Evolutionary conservation across 192 early-diverging fungal species (phyloP).

Genomic region (Coemansia umbellata): DNA sequence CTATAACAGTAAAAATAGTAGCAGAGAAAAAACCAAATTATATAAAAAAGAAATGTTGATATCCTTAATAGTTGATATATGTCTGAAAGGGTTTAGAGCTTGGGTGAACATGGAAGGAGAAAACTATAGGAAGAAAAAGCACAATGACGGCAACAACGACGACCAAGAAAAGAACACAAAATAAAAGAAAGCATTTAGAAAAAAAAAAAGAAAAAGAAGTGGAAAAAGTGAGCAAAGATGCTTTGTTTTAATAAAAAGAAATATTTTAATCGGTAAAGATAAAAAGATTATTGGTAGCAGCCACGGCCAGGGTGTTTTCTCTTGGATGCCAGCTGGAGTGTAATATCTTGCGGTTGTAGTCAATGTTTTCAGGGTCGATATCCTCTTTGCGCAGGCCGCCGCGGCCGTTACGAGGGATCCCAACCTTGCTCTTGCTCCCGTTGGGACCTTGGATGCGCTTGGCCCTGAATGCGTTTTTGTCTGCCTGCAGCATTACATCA

Average conservation of each 20-base stretch:
- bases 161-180: too few relatives aligned
- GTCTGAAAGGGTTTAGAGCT: too few relatives aligned
- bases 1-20: too few relatives aligned
- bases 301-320: conserved; percentile 96
- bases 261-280: conserved; percentile 65
- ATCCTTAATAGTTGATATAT: too few relatives aligned
- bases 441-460: conserved; percentile 71
- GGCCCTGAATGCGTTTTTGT: conserved; percentile 96
- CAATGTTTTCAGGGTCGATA: conserved; percentile 80
- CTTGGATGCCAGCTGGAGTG: conserved; percentile 99
- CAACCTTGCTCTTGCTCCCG: conserved; percentile 54
- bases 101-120: too few relatives aligned
- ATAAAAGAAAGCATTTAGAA: conserved; percentile 1
- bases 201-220: conserved; percentile 4
- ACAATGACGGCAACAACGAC: too few relatives aligned
- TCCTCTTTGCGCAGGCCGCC: conserved; percentile 64
- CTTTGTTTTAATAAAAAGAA: too few relatives aligned
- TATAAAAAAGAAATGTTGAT: too few relatives aligned
- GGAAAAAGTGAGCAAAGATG: conserved; percentile 1
- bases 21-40: too few relatives aligned
- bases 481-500: conserved; percentile 87
- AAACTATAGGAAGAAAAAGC: too few relatives aligned
- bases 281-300: conserved; percentile 99
- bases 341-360: conserved; percentile 96
- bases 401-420: conserved; percentile 54